Conservation (phyloP, 2,329 filamentous ascomycete species). For the Botrytis hyacinthi region DNA sequence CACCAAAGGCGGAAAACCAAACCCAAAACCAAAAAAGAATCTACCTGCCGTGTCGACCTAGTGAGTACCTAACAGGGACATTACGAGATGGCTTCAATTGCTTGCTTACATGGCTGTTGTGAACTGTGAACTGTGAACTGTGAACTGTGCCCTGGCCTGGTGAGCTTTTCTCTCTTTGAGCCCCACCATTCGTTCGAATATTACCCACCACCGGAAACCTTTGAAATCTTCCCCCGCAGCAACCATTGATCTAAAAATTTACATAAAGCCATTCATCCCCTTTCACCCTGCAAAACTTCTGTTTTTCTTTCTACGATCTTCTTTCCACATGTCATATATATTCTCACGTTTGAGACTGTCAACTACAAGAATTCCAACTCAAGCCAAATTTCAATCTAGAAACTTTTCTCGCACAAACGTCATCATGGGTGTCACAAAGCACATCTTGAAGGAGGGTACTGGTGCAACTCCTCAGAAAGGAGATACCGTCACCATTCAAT, state of each 20-base stretch:
- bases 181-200: not conserved
- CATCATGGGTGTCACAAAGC: constrained; percentile 73
- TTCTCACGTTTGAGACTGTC: constrained; percentile 17
- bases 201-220: constrained; percentile 5
- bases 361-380: constrained; percentile 17
- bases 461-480: constrained; percentile 57
- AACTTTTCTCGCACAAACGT: constrained; percentile 35
- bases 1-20: not conserved
- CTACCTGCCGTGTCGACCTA: not conserved
- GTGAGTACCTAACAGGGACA: not conserved
- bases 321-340: constrained; percentile 24
- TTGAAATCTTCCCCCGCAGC: not conserved
- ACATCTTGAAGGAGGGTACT: constrained; percentile 59
- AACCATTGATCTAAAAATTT: constrained; percentile 9
- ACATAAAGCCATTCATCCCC: constrained; percentile 20
- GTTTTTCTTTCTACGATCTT: not conserved
- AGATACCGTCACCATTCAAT: constrained; percentile 81
- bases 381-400: constrained; percentile 22
- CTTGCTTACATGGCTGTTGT: not conserved
- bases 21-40: not conserved
- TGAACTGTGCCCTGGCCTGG: not conserved
- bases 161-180: not conserved
- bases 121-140: not conserved
- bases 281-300: not conserved
- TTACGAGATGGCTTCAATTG: not conserved